Conservation (phyloP, 2,329 filamentous ascomycete genomes). For the Fulvia fulva region DNA sequence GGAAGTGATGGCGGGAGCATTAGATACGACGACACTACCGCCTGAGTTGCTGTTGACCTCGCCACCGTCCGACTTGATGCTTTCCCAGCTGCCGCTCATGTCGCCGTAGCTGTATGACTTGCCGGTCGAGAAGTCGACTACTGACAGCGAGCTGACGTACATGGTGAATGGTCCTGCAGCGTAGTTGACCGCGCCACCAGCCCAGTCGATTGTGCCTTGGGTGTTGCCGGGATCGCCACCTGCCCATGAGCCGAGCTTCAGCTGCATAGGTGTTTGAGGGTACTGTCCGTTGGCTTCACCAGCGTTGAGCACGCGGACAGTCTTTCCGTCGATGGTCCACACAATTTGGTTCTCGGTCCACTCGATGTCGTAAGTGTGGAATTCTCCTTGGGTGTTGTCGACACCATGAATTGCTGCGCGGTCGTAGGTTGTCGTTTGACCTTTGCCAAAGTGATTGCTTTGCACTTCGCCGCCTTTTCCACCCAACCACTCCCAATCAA, state of each 20-base stretch:
- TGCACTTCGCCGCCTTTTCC: conserved; percentile 74
- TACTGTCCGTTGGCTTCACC: conserved; percentile 72
- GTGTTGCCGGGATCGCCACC: conserved; percentile 80
- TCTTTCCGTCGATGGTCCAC: conserved; percentile 77
- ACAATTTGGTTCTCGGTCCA: conserved; percentile 84
- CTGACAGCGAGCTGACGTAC: conserved; percentile 69
- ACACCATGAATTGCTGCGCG: conserved; percentile 75
- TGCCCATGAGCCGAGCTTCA: conserved; percentile 89
- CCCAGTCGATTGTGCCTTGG: conserved; percentile 83
- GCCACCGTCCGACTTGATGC: conserved; percentile 78
- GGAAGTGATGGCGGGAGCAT: conserved; percentile 61
- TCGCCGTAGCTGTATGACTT: conserved; percentile 78
- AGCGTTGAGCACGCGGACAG: conserved; percentile 70
- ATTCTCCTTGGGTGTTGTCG: conserved; percentile 65
- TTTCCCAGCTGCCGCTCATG: conserved; percentile 71
- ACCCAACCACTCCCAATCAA: conserved; percentile 96
- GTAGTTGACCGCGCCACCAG: conserved; percentile 81
- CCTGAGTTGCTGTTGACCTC: conserved; percentile 56
- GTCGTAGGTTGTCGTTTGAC: conserved; percentile 78
- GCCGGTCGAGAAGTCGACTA: conserved; percentile 92
- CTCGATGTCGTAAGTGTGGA: conserved; percentile 84
- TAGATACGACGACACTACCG: conserved; percentile 50
- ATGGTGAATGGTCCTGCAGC: conserved; percentile 78
- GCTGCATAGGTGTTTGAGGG: conserved; percentile 90
- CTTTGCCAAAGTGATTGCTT: conserved; percentile 96